Percentiles rank a stretch among this genome's conserved stretches.
These are phyloP conservation scores for Metschnikowia rubicola DNA, from an alignment of 805 yeast genomes.

Conservation along the genomic window DNA sequence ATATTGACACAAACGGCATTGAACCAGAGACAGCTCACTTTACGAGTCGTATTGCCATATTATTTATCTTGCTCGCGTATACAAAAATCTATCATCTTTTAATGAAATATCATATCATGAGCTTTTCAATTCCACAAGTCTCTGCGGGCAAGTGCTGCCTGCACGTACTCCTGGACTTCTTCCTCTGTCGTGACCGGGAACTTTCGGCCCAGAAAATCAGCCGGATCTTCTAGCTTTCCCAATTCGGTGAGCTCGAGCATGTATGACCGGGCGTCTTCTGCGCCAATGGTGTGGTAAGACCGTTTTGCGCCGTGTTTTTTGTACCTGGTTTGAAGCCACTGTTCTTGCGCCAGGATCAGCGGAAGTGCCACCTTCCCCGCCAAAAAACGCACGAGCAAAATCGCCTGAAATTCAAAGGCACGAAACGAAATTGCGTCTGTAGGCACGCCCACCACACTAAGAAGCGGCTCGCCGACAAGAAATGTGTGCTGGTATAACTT, in stretches of 20 bases:
- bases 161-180: slow-evolving; percentile 9
- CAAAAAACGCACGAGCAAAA: slow-evolving; percentile 61
- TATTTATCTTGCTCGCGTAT: no score
- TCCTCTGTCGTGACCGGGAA: slow-evolving; percentile 12
- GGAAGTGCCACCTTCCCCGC: slow-evolving; percentile 54
- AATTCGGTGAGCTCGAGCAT: slow-evolving; percentile 21
- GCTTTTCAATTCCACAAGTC: slow-evolving; percentile 8
- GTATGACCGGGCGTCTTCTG: slow-evolving; percentile 26
- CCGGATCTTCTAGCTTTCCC: slow-evolving; percentile 11
- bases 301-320: slow-evolving; percentile 39
- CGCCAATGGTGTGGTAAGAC: slow-evolving; percentile 44
- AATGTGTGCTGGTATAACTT: slow-evolving; percentile 60
- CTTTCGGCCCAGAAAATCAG: slow-evolving; percentile 7
- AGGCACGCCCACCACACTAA: slow-evolving; percentile 62
- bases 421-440: slow-evolving; percentile 62
- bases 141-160: slow-evolving; percentile 4
- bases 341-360: slow-evolving; percentile 40
- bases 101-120: no score
- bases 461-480: slow-evolving; percentile 56
- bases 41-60: no score
- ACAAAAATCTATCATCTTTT: no score
- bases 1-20: no score
- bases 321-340: slow-evolving; percentile 38
- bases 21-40: no score
- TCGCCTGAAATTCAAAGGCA: slow-evolving; percentile 59